Conservation (phyloP, 176 grass and related monocot genomes). For the Microstegium vimineum region DNA sequence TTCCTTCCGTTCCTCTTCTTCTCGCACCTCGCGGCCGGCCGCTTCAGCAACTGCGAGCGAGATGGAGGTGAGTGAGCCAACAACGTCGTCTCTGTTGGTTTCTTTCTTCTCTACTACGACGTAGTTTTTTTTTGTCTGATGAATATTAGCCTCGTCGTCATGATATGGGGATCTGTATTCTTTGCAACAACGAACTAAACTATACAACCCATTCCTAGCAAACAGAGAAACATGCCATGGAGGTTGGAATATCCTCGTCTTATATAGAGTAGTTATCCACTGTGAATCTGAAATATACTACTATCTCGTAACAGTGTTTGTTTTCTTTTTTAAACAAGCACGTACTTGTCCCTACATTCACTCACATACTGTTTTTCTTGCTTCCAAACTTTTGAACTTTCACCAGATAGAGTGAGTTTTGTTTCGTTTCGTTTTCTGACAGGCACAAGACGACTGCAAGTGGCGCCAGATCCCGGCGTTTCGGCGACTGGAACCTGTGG, state of each 20-base stretch:
- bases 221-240: not conserved
- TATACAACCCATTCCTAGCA: not conserved
- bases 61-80: conserved; percentile 61
- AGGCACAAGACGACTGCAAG: conserved; percentile 49
- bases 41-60: not conserved
- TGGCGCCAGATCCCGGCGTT: conserved; percentile 69
- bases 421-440: not conserved
- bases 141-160: not conserved
- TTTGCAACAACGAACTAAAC: not conserved
- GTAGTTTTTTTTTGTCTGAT: not conserved
- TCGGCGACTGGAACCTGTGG: conserved; percentile 77
- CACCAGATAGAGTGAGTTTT: not conserved
- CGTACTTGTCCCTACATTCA: not conserved
- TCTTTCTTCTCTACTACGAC: too few relatives aligned
- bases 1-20: not conserved
- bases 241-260: conserved; percentile 1
- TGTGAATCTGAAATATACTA: not conserved
- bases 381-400: not conserved
- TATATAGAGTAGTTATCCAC: not conserved
- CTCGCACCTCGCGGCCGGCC: not conserved
- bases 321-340: not conserved
- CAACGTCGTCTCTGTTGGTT: not conserved
- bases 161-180: not conserved
- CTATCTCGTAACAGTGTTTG: not conserved
- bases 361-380: not conserved